Evolutionary conservation across 2,329 filamentous ascomycete genomes (phyloP).

Genomic region (Fusarium bulbicola): DNA sequence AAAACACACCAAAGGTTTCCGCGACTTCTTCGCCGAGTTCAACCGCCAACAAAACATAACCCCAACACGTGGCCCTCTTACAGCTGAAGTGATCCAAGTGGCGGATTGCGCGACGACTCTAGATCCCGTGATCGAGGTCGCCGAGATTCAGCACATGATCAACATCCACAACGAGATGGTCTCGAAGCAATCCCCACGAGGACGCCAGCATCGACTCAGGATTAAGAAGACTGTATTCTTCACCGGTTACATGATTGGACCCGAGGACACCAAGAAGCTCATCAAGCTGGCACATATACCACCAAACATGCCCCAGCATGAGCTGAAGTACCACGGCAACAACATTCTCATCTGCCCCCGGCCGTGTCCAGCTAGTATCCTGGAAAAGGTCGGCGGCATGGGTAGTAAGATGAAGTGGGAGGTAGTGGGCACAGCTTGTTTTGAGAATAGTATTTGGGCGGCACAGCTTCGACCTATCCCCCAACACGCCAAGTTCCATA

Average conservation of each 20-base stretch:
- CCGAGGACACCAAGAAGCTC: conserved; percentile 76
- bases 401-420: conserved; percentile 86
- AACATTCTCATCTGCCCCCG: conserved; percentile 90
- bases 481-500: conserved; percentile 73
- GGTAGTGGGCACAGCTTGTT: conserved; percentile 77
- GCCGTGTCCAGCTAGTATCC: conserved; percentile 74
- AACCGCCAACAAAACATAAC: conserved; percentile 66
- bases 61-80: conserved; percentile 70
- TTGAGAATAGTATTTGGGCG: conserved; percentile 88
- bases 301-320: conserved; percentile 68
- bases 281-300: conserved; percentile 75
- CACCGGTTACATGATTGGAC: conserved; percentile 86
- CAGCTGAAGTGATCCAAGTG: conserved; percentile 86
- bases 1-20: conserved; percentile 80
- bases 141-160: conserved; percentile 88
- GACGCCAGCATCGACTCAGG: conserved; percentile 60
- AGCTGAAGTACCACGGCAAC: conserved; percentile 85
- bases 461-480: conserved; percentile 79
- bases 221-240: conserved; percentile 92
- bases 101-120: conserved; percentile 77
- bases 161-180: conserved; percentile 79
- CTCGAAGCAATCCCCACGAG: conserved; percentile 45
- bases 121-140: conserved; percentile 80
- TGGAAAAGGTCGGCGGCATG: conserved; percentile 87
- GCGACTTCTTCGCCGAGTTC: conserved; percentile 82